Conservation (phyloP, 2,329 filamentous ascomycete genomes). For the Coniochaeta ligniaria region DNA sequence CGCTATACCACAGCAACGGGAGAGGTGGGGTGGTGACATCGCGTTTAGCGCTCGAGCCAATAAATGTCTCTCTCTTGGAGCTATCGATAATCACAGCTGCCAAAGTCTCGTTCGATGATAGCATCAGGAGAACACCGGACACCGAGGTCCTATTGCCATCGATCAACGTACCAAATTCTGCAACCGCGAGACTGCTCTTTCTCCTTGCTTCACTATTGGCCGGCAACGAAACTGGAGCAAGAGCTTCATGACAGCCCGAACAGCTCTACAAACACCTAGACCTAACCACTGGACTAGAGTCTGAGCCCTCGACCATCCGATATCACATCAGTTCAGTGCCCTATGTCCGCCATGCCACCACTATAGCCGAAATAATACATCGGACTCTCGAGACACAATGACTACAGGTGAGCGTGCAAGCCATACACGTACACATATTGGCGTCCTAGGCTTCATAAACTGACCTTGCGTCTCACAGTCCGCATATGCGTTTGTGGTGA, state of each 20-base stretch:
- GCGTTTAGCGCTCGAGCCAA: not conserved
- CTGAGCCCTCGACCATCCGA: not conserved
- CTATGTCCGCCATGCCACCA: not conserved
- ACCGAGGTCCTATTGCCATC: not conserved
- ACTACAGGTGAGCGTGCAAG: constrained; percentile 1
- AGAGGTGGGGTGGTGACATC: not conserved
- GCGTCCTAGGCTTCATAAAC: not conserved
- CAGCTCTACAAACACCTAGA: no score
- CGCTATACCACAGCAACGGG: not conserved
- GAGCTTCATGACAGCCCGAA: no score
- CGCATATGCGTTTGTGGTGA: constrained; percentile 96
- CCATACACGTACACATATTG: constrained; percentile 5
- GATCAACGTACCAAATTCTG: not conserved
- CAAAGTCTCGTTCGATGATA: not conserved
- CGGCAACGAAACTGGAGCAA: not conserved
- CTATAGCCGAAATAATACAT: not conserved
- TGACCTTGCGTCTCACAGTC: constrained; percentile 37
- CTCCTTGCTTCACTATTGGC: not conserved
- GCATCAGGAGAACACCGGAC: not conserved
- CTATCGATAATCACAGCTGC: not conserved
- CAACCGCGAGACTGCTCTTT: not conserved
- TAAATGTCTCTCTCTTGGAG: not conserved
- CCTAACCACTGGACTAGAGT: not conserved
- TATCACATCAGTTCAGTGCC: not conserved
- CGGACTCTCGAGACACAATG: not conserved